Percentiles rank a stretch among this genome's conserved stretches.
Evolutionary conservation across 2,329 filamentous ascomycete genomes (phyloP).

Genomic region (Scopulariopsis brevicaulis): DNA sequence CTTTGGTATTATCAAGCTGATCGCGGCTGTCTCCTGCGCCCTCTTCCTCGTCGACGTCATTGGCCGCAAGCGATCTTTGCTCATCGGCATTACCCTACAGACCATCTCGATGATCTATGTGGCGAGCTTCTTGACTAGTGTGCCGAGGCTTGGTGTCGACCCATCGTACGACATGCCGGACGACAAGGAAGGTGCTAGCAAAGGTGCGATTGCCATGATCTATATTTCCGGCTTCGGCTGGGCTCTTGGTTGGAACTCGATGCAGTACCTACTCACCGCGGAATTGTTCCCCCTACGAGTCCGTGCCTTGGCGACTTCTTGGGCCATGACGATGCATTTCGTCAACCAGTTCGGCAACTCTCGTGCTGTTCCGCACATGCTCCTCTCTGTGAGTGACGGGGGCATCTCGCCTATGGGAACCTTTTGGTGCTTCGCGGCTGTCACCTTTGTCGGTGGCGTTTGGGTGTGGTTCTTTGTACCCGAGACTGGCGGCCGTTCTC

Average conservation of each 20-base stretch:
- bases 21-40: conserved; percentile 55
- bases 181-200: conserved; percentile 42
- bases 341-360: conserved; percentile 70
- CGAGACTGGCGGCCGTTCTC: conserved; percentile 54
- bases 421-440: conserved; percentile 63
- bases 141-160: conserved; percentile 44
- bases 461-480: conserved; percentile 67
- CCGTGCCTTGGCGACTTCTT: conserved; percentile 56
- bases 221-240: conserved; percentile 59
- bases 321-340: conserved; percentile 71
- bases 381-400: conserved; percentile 34
- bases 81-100: conserved; percentile 49
- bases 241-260: conserved; percentile 63
- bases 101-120: conserved; percentile 51
- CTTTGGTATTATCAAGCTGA: conserved; percentile 65
- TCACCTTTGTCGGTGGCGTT: conserved; percentile 54
- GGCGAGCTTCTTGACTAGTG: conserved; percentile 48
- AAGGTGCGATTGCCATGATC: conserved; percentile 62
- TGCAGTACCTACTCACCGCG: conserved; percentile 69
- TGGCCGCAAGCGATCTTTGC: conserved; percentile 58
- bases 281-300: conserved; percentile 69
- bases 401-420: conserved; percentile 52
- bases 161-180: conserved; percentile 33
- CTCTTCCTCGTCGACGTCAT: conserved; percentile 72
- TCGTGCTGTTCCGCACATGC: conserved; percentile 65